These are phyloP conservation scores for Lepidium sativum DNA, from an alignment of 345 rosid genomes.

Conservation along the genomic window DNA sequence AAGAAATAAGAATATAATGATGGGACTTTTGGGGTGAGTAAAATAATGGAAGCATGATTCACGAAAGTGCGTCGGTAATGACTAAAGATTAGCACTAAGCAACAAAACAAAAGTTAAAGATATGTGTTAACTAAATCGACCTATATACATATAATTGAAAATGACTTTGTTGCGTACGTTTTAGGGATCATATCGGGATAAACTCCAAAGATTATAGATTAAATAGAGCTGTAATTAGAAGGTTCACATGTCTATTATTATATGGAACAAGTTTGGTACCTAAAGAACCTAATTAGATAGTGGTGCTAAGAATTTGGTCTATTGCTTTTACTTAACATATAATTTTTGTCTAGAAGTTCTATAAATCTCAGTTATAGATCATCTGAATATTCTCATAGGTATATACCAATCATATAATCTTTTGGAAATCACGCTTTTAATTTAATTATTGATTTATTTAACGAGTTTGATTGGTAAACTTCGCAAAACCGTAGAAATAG, in stretches of 20 bases:
- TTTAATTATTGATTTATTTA: background rate
- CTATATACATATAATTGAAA: too few species aligned
- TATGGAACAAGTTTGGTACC: background rate
- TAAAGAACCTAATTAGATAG: constrained; percentile 9
- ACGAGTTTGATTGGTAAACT: background rate
- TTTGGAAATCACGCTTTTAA: background rate
- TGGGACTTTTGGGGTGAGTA: constrained; percentile 20
- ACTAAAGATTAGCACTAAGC: constrained; percentile 17
- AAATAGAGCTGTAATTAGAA: too few species aligned
- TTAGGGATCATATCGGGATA: too few species aligned
- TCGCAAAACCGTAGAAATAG: background rate
- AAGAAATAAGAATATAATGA: constrained; percentile 19
- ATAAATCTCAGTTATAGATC: background rate
- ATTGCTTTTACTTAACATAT: background rate
- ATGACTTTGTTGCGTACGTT: too few species aligned
- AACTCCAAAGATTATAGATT: too few species aligned
- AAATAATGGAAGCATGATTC: constrained; percentile 15
- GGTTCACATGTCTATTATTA: too few species aligned
- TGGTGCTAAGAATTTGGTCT: background rate
- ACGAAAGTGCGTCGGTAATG: constrained; percentile 19
- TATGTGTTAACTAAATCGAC: background rate
- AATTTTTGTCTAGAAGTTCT: background rate
- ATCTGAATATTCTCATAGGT: background rate
- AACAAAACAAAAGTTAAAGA: background rate
- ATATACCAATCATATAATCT: background rate